A percentile compares a stretch with the other conserved stretches of the same genome.
phyloP scores from a whole-genome alignment of 1,284 basidiomycete genomes.

The Trichosporon ovoides region DNA sequence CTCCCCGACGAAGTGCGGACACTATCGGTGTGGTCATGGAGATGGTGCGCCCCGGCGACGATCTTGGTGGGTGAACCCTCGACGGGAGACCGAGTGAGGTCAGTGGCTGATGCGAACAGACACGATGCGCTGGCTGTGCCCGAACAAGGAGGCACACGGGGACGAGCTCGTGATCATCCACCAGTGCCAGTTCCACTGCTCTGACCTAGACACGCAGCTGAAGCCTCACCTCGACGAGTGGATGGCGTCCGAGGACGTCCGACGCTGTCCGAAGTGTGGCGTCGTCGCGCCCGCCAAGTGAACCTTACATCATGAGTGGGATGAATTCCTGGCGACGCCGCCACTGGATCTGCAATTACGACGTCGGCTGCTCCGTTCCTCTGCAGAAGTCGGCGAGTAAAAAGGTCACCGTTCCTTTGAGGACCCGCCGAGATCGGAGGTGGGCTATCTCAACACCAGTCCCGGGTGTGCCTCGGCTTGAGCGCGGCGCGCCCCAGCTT shows the following conservation, averaged over 20 bases:
- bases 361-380: too few species aligned
- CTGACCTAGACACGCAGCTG: slow-evolving; percentile 86
- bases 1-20: slow-evolving; percentile 81
- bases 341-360: too few species aligned
- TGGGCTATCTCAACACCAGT: too few species aligned
- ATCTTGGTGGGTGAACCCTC: slow-evolving; percentile 46
- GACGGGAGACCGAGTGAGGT: neutral
- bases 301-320: neutral
- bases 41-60: slow-evolving; percentile 65
- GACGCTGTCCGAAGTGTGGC: slow-evolving; percentile 68
- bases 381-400: too few species aligned
- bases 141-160: slow-evolving; percentile 57
- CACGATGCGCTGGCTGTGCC: slow-evolving; percentile 91
- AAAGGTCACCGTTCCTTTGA: too few species aligned
- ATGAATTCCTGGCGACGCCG: neutral
- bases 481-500: too few species aligned
- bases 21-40: slow-evolving; percentile 95
- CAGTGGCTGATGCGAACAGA: slow-evolving; percentile 54
- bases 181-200: slow-evolving; percentile 81
- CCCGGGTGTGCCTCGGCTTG: too few species aligned
- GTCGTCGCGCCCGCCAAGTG: slow-evolving; percentile 54
- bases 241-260: slow-evolving; percentile 58
- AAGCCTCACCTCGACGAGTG: slow-evolving; percentile 84
- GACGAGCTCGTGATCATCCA: slow-evolving; percentile 71
- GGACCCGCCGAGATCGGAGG: too few species aligned